Base-by-base conservation (phyloP, 352 stramenopile species). In the Globisporangium carolinianum region DNA sequence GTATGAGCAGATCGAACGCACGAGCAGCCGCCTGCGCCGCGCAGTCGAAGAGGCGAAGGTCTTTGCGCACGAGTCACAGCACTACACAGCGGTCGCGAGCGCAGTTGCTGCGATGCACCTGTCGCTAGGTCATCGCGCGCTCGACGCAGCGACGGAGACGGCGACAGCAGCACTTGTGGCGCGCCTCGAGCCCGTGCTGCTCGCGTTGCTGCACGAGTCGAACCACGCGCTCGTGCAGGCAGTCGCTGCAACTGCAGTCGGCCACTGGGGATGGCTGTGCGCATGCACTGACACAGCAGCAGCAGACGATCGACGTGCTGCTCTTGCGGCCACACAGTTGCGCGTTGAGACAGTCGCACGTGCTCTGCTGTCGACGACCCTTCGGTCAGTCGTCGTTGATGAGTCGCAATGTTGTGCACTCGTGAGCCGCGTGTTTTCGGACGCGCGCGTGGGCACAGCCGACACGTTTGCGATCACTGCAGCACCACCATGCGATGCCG, bases 1-100 rank as follows among this genome's bases (percentile, higher is more conserved):
- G 37, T 46, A 58, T 50, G 54, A 68, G 39, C 62, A 53, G 9
- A 54, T 75, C 9, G 59, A 63, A 17, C 57, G 68, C 37, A 15
- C 77, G 46, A 64, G 37, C 14, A 57, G 50, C 46, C 53, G 48
- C 54, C 52, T 82, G 15, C 53, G 63, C 2, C 59, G 71, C 32
- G 63, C 70, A 12, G 69, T 76, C 37, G 70, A 82, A 51, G 62
- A 77, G 15, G 46, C 41, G 53, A 72, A 68, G 41, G 75, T 84
- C 24, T 82, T 79, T 47, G 60, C 60, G 18, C 18, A 36, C 8
- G 49, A 65, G 18, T 48, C 7, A 8, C 39, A 64, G 3, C 53
- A 57, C 54, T 55, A 61, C 6, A 45, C 55, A 18, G 63, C 55
- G 9, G 62, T 58, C 6, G 49, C 77, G 32, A 61, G 59, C 36